Evolutionary conservation across 805 yeast species (phyloP), one percentile per base, ranked within the genome.

Genomic region (Zygosaccharomyces bailii): DNA sequence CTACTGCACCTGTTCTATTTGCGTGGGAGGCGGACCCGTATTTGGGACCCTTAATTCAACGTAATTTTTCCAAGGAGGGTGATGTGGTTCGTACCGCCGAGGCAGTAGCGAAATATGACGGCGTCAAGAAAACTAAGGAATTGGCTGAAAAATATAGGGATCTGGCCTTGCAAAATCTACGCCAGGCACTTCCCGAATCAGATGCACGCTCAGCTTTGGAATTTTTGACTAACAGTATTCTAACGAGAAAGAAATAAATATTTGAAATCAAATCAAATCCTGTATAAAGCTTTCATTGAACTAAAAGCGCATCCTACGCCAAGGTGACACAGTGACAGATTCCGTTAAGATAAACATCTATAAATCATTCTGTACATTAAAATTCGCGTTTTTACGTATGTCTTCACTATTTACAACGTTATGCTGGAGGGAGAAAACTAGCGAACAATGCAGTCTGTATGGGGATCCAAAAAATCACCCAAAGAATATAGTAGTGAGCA

Each of bases 361-460:
- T 37, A 37, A 10, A 37, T 16, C 21, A 25, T 25, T 31, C 32
- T 25, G 32, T 37, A 25, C 17, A 37, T 2, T 39, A 32, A 19
- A 14, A 14, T 33, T 4, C 3, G 19, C 27, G 11, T 16, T 23
- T 23, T 21, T 40, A 16, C 29, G 16, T 5, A 25, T 11, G 21
- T 5, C n/a, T 27, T 25, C 10, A 7, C 5, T 21, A 13, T n/a
- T 29, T 21, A 21, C 11, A 2, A 29, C 11, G 13, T 61, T 61
- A 88, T n/a, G 98, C 98, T 4, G 98, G 98, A 2, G 97, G 98
- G 34, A 90, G 69, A 59, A 86, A 90, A n/a, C 82, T 82, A 5
- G 84, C 86, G 67, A 79, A 90, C 40, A 90, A 66, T 1, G 78
- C 75, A 0, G 90, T 75, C 63, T 90, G 96, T 2, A 80, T 54